Percentiles rank a stretch among this genome's conserved stretches.
Evolutionary conservation across 2,329 filamentous ascomycete genomes (phyloP).

Genomic region (Scolecobasidium constrictum): DNA sequence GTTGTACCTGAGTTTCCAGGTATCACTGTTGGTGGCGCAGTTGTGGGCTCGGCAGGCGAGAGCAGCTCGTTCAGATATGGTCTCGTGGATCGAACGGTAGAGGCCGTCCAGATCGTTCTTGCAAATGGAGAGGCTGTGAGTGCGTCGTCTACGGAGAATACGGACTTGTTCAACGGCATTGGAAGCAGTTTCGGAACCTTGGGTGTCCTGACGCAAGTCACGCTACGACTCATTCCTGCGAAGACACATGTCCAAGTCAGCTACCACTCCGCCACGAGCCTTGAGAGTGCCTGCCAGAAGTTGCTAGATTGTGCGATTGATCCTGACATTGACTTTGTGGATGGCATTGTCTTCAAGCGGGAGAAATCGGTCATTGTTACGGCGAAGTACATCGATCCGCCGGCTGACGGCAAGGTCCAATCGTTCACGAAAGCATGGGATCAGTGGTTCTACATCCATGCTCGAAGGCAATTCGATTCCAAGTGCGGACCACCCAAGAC

Average conservation of each 20-base stretch:
- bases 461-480: slow-evolving; percentile 24
- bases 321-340: slow-evolving; percentile 33
- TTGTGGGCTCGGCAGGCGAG: slow-evolving; percentile 57
- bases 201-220: slow-evolving; percentile 50
- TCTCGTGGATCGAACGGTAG: slow-evolving; percentile 52
- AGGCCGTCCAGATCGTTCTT: slow-evolving; percentile 54
- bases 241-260: slow-evolving; percentile 38
- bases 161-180: slow-evolving; percentile 54
- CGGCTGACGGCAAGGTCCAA: slow-evolving; percentile 11
- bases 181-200: slow-evolving; percentile 56
- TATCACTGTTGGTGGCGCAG: slow-evolving; percentile 61
- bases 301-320: slow-evolving; percentile 27
- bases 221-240: slow-evolving; percentile 35
- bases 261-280: slow-evolving; percentile 32
- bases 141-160: slow-evolving; percentile 42
- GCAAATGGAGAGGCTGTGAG: slow-evolving; percentile 46
- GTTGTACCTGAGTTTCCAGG: slow-evolving; percentile 64
- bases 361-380: slow-evolving; percentile 32
- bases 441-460: slow-evolving; percentile 42
- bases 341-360: slow-evolving; percentile 38
- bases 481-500: slow-evolving; percentile 13
- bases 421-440: slow-evolving; percentile 33
- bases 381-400: slow-evolving; percentile 25
- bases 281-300: slow-evolving; percentile 28
- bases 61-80: slow-evolving; percentile 59